Evolutionary conservation across 179 eudicot species (phyloP).

Genomic region (Actinidia chinensis): DNA sequence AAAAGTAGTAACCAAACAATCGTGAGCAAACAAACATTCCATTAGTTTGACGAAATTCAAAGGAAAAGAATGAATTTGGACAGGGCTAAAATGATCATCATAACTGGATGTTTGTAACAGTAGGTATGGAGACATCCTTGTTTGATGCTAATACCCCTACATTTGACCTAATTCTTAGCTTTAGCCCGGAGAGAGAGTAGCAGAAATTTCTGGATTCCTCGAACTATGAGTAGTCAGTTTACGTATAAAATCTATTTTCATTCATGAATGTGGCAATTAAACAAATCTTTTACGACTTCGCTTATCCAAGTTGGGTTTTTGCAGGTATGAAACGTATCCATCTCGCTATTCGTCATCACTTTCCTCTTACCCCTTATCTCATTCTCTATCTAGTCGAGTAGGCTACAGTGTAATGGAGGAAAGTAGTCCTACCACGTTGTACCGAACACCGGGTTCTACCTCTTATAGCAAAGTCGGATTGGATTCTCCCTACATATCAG

Average conservation of each 20-base stretch:
- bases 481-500: constrained; percentile 23
- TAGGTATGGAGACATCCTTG: too few relatives aligned
- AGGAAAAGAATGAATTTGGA: too few relatives aligned
- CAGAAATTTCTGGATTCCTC: too few relatives aligned
- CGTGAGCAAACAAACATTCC: too few relatives aligned
- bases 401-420: constrained; percentile 37
- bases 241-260: not conserved
- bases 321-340: constrained; percentile 47
- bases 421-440: constrained; percentile 28
- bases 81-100: too few relatives aligned
- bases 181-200: too few relatives aligned
- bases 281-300: not conserved
- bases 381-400: constrained; percentile 29
- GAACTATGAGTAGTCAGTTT: too few relatives aligned
- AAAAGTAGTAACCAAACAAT: too few relatives aligned
- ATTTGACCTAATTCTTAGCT: too few relatives aligned
- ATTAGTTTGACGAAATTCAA: too few relatives aligned
- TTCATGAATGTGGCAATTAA: not conserved
- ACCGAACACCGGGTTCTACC: constrained; percentile 23
- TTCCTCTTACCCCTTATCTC: constrained; percentile 33
- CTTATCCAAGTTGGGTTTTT: not conserved
- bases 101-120: too few relatives aligned
- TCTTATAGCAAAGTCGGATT: constrained; percentile 28
- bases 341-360: constrained; percentile 36
- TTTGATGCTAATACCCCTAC: too few relatives aligned